These are phyloP conservation scores for Fusarium veterinarium DNA, from an alignment of 2,329 filamentous ascomycete species.

Conservation along the genomic window DNA sequence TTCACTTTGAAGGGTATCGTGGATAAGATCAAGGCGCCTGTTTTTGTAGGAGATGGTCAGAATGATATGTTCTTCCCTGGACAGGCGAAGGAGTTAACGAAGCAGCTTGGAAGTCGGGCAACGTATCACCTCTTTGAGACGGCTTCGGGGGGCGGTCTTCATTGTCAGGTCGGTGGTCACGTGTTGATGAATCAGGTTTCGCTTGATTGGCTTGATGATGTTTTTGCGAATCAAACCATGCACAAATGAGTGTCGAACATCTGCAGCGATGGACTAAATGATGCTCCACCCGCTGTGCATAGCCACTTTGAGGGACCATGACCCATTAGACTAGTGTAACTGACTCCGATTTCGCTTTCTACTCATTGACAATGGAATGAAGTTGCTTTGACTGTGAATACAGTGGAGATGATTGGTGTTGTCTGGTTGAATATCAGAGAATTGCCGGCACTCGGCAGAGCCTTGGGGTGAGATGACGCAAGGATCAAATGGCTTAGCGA, in stretches of 20 bases:
- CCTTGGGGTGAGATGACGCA: background rate
- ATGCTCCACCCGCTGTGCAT: background rate
- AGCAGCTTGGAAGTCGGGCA: background rate
- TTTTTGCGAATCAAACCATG: background rate
- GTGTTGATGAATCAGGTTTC: constrained; percentile 21
- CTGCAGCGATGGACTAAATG: too few relatives aligned
- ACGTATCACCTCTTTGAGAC: constrained; percentile 11
- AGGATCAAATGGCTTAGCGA: background rate
- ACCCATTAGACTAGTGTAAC: background rate
- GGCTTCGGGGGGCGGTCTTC: background rate
- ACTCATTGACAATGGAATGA: background rate
- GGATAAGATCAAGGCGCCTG: constrained; percentile 39
- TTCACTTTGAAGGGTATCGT: constrained; percentile 30
- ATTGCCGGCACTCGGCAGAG: background rate
- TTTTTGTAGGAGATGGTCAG: constrained; percentile 23
- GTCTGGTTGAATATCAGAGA: background rate
- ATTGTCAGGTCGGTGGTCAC: constrained; percentile 11
- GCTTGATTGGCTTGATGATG: constrained; percentile 21
- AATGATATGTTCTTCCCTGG: constrained; percentile 23
- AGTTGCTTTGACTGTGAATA: background rate
- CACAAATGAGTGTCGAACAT: background rate
- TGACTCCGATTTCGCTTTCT: background rate
- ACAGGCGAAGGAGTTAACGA: background rate
- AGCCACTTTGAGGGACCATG: background rate
- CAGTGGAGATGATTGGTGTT: background rate